Evolutionary conservation across 805 yeast genomes (phyloP), one percentile per base, ranked within the genome.

Genomic region (Lipomyces sp.): DNA sequence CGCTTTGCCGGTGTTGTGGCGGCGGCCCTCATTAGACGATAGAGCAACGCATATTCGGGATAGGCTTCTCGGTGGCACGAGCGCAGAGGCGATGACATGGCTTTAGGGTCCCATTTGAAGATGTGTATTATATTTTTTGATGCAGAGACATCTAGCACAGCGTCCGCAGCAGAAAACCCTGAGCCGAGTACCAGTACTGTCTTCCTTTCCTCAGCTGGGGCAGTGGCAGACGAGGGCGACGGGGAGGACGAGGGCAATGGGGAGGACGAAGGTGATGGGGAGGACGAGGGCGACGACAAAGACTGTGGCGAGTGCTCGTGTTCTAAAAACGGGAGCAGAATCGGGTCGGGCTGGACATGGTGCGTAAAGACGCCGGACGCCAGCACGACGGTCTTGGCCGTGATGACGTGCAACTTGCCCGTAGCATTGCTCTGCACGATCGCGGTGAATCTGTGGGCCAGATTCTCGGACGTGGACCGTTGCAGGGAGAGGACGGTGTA

Each of bases 121-220:
- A 65, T 42, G 38, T 65, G 69, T 5, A 63, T 36, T n/a, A 51
- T 39, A 16, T 55, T 47, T 22, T 26, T 38, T 14, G 22, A 6
- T 3, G 21, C 14, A 7, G 58, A 51, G 8, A 35, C 32, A 3
- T 55, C 35, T 11, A 58, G 41, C n/a, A 66, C 55, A 3, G 66
- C 65, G 24, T 67, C 70, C 2, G 70, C 70, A 1, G 70, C 70
- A 3, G 68, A 61, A 31, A 67, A 63, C 1, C 70, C 70, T 2
- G 69, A 59, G 1, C 70, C 70, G 14, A 67, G 39, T 1, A 65
- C 61, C 3, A 63, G 57, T 1, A 52, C 44, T 3, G 57, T 40
- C 6, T 32, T 43, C 18, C 26, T 22, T 11, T 42, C 36, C 19
- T 28, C 24, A 7, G 3, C 29, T 26, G 29, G 10, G 29, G 10